phyloP scores from a whole-genome alignment of 2,329 filamentous ascomycete genomes.

The Cercospora janseana region DNA sequence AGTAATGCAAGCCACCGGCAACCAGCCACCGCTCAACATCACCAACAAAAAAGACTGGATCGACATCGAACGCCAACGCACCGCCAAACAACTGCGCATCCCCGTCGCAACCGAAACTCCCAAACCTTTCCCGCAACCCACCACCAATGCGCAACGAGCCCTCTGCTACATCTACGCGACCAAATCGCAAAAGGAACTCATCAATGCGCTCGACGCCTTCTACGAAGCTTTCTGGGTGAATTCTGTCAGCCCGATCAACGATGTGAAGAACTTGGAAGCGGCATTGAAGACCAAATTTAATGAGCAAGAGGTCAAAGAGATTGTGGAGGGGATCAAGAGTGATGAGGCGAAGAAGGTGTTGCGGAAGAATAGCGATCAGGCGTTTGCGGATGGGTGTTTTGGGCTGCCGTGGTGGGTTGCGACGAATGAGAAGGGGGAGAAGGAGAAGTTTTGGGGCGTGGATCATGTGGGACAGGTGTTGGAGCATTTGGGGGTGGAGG shows the following conservation, averaged over 20 bases:
- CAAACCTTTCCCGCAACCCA: conserved; percentile 54
- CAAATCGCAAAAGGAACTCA: conserved; percentile 44
- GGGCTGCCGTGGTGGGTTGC: conserved; percentile 61
- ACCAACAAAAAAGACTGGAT: conserved; percentile 63
- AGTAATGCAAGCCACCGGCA: conserved; percentile 57
- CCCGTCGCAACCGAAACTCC: conserved; percentile 50
- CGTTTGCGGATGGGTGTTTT: conserved; percentile 57
- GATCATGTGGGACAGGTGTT: conserved; percentile 58
- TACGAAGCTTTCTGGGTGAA: conserved; percentile 56
- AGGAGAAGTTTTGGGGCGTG: conserved; percentile 59
- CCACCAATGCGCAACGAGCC: conserved; percentile 53
- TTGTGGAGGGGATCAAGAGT: conserved; percentile 36
- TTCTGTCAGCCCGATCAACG: conserved; percentile 43
- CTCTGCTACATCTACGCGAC: conserved; percentile 49
- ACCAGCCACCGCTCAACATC: conserved; percentile 55
- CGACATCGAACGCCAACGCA: conserved; percentile 53
- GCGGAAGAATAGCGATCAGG: conserved; percentile 50
- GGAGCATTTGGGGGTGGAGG: conserved; percentile 54
- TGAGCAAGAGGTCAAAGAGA: conserved; percentile 43
- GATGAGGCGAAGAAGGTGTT: conserved; percentile 50
- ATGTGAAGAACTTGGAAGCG: conserved; percentile 46
- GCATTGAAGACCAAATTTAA: conserved; percentile 49
- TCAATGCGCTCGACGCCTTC: conserved; percentile 46
- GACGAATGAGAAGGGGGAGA: conserved; percentile 54
- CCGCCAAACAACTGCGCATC: conserved; percentile 54